A percentile compares a stretch with the other conserved stretches of the same genome.
phyloP scores from a whole-genome alignment of 2,329 filamentous ascomycete species.

The Verticillium longisporum region DNA sequence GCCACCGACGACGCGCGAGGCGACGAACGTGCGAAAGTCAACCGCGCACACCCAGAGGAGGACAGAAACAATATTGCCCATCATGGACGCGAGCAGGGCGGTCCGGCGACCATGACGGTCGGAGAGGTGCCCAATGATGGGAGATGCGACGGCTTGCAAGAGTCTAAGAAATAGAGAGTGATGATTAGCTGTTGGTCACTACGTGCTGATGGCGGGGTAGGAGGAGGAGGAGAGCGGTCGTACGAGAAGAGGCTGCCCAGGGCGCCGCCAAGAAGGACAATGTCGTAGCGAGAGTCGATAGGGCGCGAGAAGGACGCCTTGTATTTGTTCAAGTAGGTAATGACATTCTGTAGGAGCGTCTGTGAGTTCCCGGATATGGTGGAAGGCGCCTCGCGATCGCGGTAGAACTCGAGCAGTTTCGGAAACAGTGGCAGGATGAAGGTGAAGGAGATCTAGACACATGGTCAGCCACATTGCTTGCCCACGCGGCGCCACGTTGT shows the following conservation, averaged over 20 bases:
- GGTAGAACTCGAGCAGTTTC: slow-evolving; percentile 92
- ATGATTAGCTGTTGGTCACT: not conserved
- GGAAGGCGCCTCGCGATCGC: slow-evolving; percentile 65
- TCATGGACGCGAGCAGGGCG: slow-evolving; percentile 86
- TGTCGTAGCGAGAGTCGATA: slow-evolving; percentile 95
- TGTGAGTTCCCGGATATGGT: slow-evolving; percentile 35
- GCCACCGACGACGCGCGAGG: slow-evolving; percentile 86
- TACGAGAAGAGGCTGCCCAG: slow-evolving; percentile 84
- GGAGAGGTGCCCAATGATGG: slow-evolving; percentile 81
- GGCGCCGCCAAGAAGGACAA: slow-evolving; percentile 88
- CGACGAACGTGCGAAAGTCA: slow-evolving; percentile 92
- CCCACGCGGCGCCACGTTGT: not conserved
- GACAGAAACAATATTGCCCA: slow-evolving; percentile 86
- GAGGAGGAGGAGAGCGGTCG: slow-evolving; percentile 13
- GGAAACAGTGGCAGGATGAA: slow-evolving; percentile 97
- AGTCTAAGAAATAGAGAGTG: slow-evolving; percentile 30
- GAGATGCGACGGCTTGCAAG: slow-evolving; percentile 86
- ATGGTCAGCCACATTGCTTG: slow-evolving; percentile 3
- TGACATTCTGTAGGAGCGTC: slow-evolving; percentile 71
- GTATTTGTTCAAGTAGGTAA: slow-evolving; percentile 84
- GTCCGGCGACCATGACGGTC: slow-evolving; percentile 83
- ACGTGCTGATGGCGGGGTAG: not conserved
- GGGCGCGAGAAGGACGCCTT: slow-evolving; percentile 87
- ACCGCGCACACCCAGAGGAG: slow-evolving; percentile 89
- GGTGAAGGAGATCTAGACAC: slow-evolving; percentile 81